Evolutionary conservation across 1,284 basidiomycete genomes (phyloP).

Genomic region (Tylopilus sp.): DNA sequence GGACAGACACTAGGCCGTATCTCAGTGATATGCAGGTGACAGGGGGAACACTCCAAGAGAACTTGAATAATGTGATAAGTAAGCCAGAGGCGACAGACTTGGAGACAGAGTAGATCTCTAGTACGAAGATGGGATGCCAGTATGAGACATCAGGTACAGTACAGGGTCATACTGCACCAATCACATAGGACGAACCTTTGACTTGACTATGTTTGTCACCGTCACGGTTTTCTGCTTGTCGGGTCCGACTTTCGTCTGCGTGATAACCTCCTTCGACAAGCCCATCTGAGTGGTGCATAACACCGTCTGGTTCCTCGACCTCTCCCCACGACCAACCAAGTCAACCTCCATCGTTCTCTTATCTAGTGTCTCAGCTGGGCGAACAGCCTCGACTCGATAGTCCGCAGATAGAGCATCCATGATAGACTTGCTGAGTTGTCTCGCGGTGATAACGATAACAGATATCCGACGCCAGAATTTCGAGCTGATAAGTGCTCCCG

Average conservation of each 20-base stretch:
- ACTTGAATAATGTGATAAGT: too few relatives aligned
- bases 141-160: not conserved
- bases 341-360: not conserved
- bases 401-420: not conserved
- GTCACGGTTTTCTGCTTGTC: not conserved
- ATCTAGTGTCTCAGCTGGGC: not conserved
- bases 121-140: too few relatives aligned
- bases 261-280: not conserved
- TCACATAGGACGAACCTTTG: not conserved
- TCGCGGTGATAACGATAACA: not conserved
- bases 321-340: not conserved
- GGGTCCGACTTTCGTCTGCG: not conserved
- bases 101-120: too few relatives aligned
- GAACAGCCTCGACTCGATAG: not conserved
- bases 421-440: not conserved
- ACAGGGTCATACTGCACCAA: too few relatives aligned
- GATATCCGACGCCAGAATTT: not conserved
- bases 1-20: too few relatives aligned
- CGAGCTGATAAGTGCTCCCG: too few relatives aligned
- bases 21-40: too few relatives aligned
- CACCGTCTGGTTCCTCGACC: not conserved
- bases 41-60: too few relatives aligned
- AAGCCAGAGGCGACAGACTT: too few relatives aligned
- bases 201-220: not conserved
- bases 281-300: not conserved